Percentiles rank a stretch among this genome's conserved stretches.
Evolutionary conservation across 116 monocot species (phyloP).

Genomic region (Trichopus zeylanicus): DNA sequence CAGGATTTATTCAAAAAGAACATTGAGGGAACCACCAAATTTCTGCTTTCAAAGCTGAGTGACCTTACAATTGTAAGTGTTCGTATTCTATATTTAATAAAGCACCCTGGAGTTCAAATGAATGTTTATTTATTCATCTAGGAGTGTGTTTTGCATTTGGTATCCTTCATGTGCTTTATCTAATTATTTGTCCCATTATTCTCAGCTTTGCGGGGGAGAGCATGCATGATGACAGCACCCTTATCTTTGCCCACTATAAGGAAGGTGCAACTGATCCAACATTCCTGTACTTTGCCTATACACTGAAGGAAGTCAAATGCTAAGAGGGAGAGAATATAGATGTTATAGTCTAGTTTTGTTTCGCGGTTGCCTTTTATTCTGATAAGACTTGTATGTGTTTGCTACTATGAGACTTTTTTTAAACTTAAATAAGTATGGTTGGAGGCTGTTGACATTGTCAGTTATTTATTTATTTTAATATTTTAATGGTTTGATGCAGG

Average conservation of each 20-base stretch:
- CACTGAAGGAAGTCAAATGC: conserved; percentile 34
- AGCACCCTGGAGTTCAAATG: background rate
- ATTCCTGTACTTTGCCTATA: conserved; percentile 43
- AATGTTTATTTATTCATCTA: too few relatives aligned
- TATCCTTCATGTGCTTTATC: too few relatives aligned
- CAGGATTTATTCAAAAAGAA: too few relatives aligned
- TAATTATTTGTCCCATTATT: background rate
- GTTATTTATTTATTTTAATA: too few relatives aligned
- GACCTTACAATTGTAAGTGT: conserved; percentile 80
- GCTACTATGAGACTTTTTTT: too few relatives aligned
- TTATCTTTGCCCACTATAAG: conserved; percentile 83
- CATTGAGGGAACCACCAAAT: conserved; percentile 73
- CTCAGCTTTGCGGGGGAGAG: conserved; percentile 82
- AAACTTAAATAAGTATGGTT: too few relatives aligned
- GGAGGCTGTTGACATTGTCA: too few relatives aligned
- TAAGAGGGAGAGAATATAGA: conserved; percentile 7
- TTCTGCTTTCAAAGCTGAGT: conserved; percentile 54
- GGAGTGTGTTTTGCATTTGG: too few relatives aligned
- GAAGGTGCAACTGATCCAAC: conserved; percentile 73
- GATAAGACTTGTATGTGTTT: too few relatives aligned
- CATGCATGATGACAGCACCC: conserved; percentile 66
- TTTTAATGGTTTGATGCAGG: too few relatives aligned
- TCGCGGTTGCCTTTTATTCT: background rate
- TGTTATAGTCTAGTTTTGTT: background rate
- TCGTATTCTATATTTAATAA: background rate